These are phyloP conservation scores for Aspergillus indologenus DNA, from an alignment of 495 filamentous ascomycete genomes.

Conservation along the genomic window DNA sequence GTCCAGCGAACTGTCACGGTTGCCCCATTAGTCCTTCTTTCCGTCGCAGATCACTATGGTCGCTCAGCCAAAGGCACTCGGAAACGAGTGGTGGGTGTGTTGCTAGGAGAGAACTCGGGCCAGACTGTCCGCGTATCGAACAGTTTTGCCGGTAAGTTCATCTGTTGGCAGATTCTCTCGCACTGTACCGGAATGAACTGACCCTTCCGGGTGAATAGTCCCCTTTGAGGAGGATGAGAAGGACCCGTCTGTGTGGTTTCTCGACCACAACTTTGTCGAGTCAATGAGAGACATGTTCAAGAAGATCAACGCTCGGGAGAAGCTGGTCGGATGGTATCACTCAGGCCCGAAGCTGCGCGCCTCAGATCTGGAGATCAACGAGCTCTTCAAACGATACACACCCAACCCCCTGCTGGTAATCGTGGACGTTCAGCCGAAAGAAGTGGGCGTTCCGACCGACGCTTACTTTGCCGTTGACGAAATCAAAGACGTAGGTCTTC, in stretches of 20 bases:
- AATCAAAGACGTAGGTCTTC: constrained; percentile 89
- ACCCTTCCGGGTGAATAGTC: constrained; percentile 49
- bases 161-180: constrained; percentile 7
- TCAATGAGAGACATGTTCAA: constrained; percentile 99
- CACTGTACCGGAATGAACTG: not conserved
- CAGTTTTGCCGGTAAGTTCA: constrained; percentile 90
- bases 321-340: constrained; percentile 99
- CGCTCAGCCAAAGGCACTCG: constrained; percentile 82
- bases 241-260: constrained; percentile 97
- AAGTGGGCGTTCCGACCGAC: constrained; percentile 95
- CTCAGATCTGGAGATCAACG: constrained; percentile 98
- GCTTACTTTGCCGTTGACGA: constrained; percentile 99
- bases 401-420: constrained; percentile 95
- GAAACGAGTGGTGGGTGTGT: constrained; percentile 94
- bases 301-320: constrained; percentile 98
- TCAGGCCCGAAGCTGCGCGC: constrained; percentile 95
- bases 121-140: constrained; percentile 96
- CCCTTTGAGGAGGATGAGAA: constrained; percentile 99
- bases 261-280: constrained; percentile 99
- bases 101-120: constrained; percentile 93
- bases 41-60: constrained; percentile 97
- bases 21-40: constrained; percentile 95
- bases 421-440: constrained; percentile 97
- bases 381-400: constrained; percentile 98
- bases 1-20: constrained; percentile 93